phyloP scores from a whole-genome alignment of 2,329 filamentous ascomycete species.

The Botrytis fabae region DNA sequence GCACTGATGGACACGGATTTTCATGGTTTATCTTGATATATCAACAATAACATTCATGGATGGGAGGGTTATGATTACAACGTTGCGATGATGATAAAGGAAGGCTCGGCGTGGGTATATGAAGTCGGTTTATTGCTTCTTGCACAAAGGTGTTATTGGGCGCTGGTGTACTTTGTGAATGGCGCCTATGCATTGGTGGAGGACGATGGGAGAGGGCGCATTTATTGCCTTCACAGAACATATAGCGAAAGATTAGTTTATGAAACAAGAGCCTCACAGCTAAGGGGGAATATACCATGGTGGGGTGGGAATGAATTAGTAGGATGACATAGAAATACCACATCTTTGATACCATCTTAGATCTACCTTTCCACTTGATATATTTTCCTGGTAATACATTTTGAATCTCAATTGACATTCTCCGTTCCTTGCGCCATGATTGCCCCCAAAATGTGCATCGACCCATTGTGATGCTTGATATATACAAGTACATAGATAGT shows the following conservation, averaged over 20 bases:
- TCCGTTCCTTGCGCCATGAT: constrained; percentile 19
- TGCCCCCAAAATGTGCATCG: constrained; percentile 11
- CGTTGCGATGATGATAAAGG: constrained; percentile 37
- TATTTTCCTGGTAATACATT: constrained; percentile 3
- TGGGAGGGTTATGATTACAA: constrained; percentile 36
- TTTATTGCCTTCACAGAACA: constrained; percentile 21
- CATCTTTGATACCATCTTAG: constrained; percentile 20
- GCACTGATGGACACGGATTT: constrained; percentile 19
- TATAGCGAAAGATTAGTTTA: constrained; percentile 19
- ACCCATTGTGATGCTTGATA: constrained; percentile 18
- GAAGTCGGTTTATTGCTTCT: constrained; percentile 25
- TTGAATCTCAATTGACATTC: constrained; percentile 7
- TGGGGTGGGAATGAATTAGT: constrained; percentile 14
- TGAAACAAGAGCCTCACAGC: constrained; percentile 17
- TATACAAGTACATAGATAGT: constrained; percentile 17
- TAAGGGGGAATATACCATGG: constrained; percentile 17
- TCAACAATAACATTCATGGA: constrained; percentile 28
- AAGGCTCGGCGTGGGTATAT: constrained; percentile 29
- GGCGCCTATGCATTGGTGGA: constrained; percentile 29
- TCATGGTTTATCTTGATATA: constrained; percentile 27
- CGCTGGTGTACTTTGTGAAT: constrained; percentile 26
- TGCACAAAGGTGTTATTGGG: constrained; percentile 31
- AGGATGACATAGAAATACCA: constrained; percentile 21
- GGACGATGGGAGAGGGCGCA: constrained; percentile 24
- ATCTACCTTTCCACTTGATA: not conserved